Evolutionary conservation across 2,329 filamentous ascomycete species (phyloP).

Genomic region (Pseudocercospora fuligena): DNA sequence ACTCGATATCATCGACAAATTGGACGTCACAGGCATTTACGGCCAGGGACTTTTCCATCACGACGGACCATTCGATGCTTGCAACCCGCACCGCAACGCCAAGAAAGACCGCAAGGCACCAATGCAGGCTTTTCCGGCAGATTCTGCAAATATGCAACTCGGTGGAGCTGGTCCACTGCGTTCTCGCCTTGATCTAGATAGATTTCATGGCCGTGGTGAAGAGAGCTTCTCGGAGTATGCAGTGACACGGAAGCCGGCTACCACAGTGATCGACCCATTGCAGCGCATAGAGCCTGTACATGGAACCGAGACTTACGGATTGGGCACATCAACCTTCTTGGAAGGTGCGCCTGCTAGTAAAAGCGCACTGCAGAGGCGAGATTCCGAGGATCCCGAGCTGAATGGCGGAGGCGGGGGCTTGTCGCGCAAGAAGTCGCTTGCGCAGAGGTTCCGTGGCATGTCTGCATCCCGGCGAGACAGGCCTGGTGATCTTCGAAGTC

Average conservation of each 20-base stretch:
- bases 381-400: constrained; percentile 67
- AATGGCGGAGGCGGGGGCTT: constrained; percentile 61
- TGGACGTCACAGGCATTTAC: constrained; percentile 95
- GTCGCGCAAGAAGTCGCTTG: constrained; percentile 90
- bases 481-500: constrained; percentile 43
- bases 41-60: constrained; percentile 96
- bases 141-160: constrained; percentile 88
- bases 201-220: constrained; percentile 84
- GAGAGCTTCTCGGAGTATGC: constrained; percentile 86
- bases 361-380: constrained; percentile 74
- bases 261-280: constrained; percentile 68
- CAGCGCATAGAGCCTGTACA: constrained; percentile 74
- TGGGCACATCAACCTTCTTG: constrained; percentile 94
- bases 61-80: constrained; percentile 94
- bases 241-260: constrained; percentile 46
- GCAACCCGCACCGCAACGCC: constrained; percentile 91
- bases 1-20: constrained; percentile 91
- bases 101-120: constrained; percentile 81
- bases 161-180: constrained; percentile 88
- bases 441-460: constrained; percentile 86
- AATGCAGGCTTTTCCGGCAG: constrained; percentile 94
- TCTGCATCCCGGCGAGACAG: constrained; percentile 66
- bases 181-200: constrained; percentile 77
- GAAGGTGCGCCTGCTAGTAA: constrained; percentile 89
- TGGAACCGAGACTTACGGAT: constrained; percentile 78